These are phyloP conservation scores for Rhamnella rubrinervis DNA, from an alignment of 331 rosid genomes.

Conservation along the genomic window DNA sequence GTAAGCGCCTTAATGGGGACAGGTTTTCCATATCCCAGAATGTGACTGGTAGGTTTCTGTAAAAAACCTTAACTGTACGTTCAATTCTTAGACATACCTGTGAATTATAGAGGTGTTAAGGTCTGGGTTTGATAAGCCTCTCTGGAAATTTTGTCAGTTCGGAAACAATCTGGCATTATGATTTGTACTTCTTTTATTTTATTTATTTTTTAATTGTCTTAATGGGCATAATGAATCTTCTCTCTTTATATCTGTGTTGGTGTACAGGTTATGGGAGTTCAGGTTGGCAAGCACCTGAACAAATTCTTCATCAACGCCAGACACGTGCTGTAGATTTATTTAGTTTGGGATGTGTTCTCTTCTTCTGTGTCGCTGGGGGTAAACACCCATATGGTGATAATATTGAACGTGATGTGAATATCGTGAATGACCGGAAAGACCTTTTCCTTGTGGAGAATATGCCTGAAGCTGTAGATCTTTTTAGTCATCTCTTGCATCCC, in stretches of 20 bases:
- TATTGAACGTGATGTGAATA: slow-evolving; percentile 41
- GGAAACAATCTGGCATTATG: slow-evolving; percentile 5
- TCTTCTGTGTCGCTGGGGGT: slow-evolving; percentile 43
- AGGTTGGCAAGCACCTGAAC: slow-evolving; percentile 53
- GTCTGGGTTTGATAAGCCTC: not conserved
- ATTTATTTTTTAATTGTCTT: not conserved
- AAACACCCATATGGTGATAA: slow-evolving; percentile 45
- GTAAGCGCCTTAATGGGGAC: slow-evolving; percentile 38
- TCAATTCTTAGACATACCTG: not conserved
- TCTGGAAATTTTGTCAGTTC: slow-evolving; percentile 1
- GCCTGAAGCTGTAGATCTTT: slow-evolving; percentile 44
- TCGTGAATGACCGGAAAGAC: slow-evolving; percentile 40
- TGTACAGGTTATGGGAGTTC: slow-evolving; percentile 42
- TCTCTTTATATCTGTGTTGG: not conserved
- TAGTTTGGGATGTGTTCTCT: slow-evolving; percentile 44
- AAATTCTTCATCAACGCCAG: slow-evolving; percentile 37
- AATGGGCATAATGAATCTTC: not conserved
- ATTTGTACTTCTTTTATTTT: not conserved
- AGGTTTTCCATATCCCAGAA: slow-evolving; percentile 36
- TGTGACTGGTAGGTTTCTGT: slow-evolving; percentile 31
- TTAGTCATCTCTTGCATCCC: slow-evolving; percentile 36
- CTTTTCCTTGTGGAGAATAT: slow-evolving; percentile 34
- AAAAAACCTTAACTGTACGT: slow-evolving; percentile 5
- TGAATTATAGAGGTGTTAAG: slow-evolving; percentile 5
- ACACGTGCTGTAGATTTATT: slow-evolving; percentile 45